These are phyloP conservation scores for Mollisiaceae sp. DNA, from an alignment of 2,329 filamentous ascomycete genomes.

Conservation along the genomic window DNA sequence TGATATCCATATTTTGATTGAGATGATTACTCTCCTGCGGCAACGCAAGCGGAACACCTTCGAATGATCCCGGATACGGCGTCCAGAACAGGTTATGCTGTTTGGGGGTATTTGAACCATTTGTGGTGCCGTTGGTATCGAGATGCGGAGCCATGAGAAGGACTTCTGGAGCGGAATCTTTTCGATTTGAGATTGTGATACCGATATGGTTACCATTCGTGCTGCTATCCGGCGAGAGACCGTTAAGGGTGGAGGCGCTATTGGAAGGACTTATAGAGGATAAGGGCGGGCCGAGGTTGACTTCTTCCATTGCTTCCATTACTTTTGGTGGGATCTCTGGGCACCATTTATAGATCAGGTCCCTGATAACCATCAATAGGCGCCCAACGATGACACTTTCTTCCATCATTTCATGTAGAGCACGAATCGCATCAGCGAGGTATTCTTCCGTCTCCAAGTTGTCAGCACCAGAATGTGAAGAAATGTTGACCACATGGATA, in stretches of 20 bases:
- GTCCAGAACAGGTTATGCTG: conserved; percentile 26
- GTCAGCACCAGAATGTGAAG: neutral
- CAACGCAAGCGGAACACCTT: conserved; percentile 26
- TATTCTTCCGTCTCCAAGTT: neutral
- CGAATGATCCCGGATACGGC: conserved; percentile 25
- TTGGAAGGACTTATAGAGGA: neutral
- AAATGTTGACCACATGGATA: conserved; percentile 29
- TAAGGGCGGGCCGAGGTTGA: conserved; percentile 11
- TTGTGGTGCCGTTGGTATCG: neutral
- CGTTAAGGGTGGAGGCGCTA: neutral
- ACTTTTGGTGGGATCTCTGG: conserved; percentile 10
- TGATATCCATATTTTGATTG: conserved; percentile 11
- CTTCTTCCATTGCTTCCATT: conserved; percentile 14
- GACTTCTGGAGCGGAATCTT: neutral
- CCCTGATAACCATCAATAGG: conserved; percentile 17
- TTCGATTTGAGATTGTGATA: neutral
- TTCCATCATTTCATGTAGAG: conserved; percentile 21
- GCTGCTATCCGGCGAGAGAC: neutral
- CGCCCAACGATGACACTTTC: conserved; percentile 18
- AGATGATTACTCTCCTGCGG: neutral
- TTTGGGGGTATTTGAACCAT: neutral
- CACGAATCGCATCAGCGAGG: conserved; percentile 19
- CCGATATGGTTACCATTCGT: neutral
- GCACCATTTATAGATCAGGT: conserved; percentile 24
- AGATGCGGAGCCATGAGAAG: neutral